Evolutionary conservation across 2,329 filamentous ascomycete genomes (phyloP), one percentile per base, ranked within the genome.

Genomic region (Aureobasidium sp.): DNA sequence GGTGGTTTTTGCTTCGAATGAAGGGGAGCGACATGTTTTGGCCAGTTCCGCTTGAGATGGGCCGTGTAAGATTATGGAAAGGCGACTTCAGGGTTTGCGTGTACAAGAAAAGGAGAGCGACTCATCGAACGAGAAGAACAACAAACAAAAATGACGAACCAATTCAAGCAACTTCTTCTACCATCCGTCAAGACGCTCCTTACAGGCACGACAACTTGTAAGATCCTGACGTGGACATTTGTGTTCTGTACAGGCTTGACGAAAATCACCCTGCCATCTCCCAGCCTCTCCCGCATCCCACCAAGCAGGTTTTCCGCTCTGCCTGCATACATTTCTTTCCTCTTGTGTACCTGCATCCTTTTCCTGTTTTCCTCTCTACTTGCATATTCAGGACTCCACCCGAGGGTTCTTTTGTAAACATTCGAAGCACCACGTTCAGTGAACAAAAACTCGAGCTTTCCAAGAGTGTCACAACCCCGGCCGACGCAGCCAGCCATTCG

Each of bases 261-360:
- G 17, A 22, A 29, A 25, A 44, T 42, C 40, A 22, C 45, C 47
- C 47, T 50, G 47, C 47, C 47, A 50, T 40, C 47, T 40, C 47
- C 47, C 47, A 50, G 47, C 35, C 35, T 50, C 32, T 39, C 32
- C 35, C 47, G 47, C 27, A n/a, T 16, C 35, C 17, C 47, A 39
- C 6, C 32, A 47, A 50, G 47, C 47, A 50, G 47, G 47, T 32
- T 50, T 50, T 35, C n/a, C 10, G 10, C 17, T 22, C 19, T 32
- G 21, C 3, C 32, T 19, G 25, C 12, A 14, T n/a, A n/a, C 12
- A 14, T 35, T 16, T 16, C 12, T n/a, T n/a, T 14, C 32, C n/a
- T n/a, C n/a, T 35, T n/a, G 17, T 45, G 42, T 47, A 47, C 34
- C 45, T 49, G 45, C 45, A 49, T 49, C 32, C 22, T 30, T 16